Evolutionary conservation across 306 rosid genomes (phyloP).

Genomic region (Inga laurina): DNA sequence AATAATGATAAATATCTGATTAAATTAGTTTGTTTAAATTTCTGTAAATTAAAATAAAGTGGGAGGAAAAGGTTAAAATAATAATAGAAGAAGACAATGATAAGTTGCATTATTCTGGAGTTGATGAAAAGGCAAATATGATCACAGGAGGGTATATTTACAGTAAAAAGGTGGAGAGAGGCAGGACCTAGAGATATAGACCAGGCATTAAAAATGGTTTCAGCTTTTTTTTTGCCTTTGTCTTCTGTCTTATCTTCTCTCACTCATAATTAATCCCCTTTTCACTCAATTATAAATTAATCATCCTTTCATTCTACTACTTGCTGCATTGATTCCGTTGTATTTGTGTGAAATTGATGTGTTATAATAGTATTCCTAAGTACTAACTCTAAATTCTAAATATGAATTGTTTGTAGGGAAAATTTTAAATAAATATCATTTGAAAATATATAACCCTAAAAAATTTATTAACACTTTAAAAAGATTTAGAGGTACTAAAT

Average conservation of each 20-base stretch:
- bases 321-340: too few species aligned
- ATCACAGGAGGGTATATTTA: constrained; percentile 38
- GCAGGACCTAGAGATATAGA: constrained; percentile 40
- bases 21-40: too few species aligned
- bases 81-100: neutral
- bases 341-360: too few species aligned
- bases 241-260: constrained; percentile 35
- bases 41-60: too few species aligned
- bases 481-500: too few species aligned
- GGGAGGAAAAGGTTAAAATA: constrained; percentile 26
- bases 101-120: constrained; percentile 23
- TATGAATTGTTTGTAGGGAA: too few species aligned
- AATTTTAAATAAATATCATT: too few species aligned
- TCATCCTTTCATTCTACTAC: neutral
- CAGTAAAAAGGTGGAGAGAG: constrained; percentile 39
- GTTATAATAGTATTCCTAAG: too few species aligned
- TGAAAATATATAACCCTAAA: too few species aligned
- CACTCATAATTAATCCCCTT: neutral
- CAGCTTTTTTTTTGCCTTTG: constrained; percentile 31
- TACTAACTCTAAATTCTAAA: too few species aligned
- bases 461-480: too few species aligned
- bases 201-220: constrained; percentile 65
- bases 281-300: neutral
- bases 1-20: too few species aligned
- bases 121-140: constrained; percentile 16